Evolutionary conservation across 352 stramenopile genomes (phyloP).

Genomic region (Pythium dissimile): DNA sequence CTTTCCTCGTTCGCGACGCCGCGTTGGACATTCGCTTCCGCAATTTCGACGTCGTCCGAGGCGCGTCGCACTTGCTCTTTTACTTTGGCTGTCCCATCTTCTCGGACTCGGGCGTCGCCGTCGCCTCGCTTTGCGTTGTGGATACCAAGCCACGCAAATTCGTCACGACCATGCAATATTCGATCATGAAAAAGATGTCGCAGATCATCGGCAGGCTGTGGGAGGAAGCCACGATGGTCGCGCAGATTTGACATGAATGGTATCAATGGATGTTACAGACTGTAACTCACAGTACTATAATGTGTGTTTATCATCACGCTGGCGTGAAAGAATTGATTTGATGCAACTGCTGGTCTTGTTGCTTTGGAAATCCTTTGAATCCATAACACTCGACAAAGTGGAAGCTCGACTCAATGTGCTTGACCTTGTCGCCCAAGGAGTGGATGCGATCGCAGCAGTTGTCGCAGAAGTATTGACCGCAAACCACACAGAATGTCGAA

Average conservation of each 20-base stretch:
- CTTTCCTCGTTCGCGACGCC: conserved; percentile 47
- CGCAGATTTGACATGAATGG: not conserved
- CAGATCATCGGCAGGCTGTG: conserved; percentile 23
- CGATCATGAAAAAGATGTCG: conserved; percentile 39
- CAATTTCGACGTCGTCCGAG: conserved; percentile 34
- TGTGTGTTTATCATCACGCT: not conserved
- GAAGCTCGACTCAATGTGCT: conserved; percentile 33
- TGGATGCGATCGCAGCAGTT: conserved; percentile 46
- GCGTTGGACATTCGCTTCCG: conserved; percentile 51
- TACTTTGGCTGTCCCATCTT: conserved; percentile 48
- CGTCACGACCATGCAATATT: conserved; percentile 64
- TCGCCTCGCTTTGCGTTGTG: conserved; percentile 44
- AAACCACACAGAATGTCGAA: conserved; percentile 38
- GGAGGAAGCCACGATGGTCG: conserved; percentile 3
- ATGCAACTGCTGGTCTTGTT: not conserved
- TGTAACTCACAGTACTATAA: not conserved
- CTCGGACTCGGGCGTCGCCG: conserved; percentile 13
- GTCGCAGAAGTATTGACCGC: conserved; percentile 42
- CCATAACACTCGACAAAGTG: conserved; percentile 37
- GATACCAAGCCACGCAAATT: conserved; percentile 41
- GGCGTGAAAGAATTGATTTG: too few relatives aligned
- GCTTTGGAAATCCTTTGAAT: conserved; percentile 29
- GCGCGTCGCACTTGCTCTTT: conserved; percentile 30
- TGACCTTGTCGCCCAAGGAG: conserved; percentile 21
- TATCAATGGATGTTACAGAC: not conserved